Conservation (phyloP, 192 early-diverging fungal species). For the Chytriomyces hyalinus region DNA sequence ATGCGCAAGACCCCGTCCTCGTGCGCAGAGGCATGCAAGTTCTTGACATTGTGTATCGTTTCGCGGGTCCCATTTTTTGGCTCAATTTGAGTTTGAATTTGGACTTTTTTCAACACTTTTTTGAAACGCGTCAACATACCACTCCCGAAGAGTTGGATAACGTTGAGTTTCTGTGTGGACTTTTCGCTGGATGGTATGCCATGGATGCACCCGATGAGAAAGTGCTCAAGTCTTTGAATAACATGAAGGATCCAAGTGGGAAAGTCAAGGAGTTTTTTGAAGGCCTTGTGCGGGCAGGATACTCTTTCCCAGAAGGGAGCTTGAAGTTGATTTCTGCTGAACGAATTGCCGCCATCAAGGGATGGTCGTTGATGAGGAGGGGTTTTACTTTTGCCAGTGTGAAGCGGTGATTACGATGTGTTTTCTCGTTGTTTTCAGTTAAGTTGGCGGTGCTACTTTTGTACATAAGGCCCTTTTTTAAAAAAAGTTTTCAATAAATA, state of each 20-base stretch:
- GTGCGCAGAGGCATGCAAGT: conserved; percentile 15
- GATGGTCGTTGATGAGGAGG: no score
- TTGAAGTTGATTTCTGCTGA: conserved; percentile 3
- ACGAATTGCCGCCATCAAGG: not conserved
- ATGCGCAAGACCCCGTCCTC: conserved; percentile 15
- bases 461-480: no score
- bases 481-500: no score
- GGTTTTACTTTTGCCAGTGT: no score
- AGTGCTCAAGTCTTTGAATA: not conserved
- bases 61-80: conserved; percentile 12
- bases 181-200: conserved; percentile 20
- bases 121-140: conserved; percentile 4
- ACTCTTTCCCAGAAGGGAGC: not conserved
- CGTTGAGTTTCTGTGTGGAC: conserved; percentile 2
- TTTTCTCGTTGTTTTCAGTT: no score
- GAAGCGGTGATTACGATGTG: no score
- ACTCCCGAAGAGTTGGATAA: conserved; percentile 14
- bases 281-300: conserved; percentile 1
- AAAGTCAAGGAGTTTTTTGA: conserved; percentile 23
- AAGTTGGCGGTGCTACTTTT: no score
- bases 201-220: not conserved
- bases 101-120: conserved; percentile 21
- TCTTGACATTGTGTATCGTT: conserved; percentile 6
- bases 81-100: conserved; percentile 12
- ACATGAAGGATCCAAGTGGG: conserved; percentile 6